phyloP scores from a whole-genome alignment of 768 basidiomycete species.

The Rhodosporidiobolus odoratus region DNA sequence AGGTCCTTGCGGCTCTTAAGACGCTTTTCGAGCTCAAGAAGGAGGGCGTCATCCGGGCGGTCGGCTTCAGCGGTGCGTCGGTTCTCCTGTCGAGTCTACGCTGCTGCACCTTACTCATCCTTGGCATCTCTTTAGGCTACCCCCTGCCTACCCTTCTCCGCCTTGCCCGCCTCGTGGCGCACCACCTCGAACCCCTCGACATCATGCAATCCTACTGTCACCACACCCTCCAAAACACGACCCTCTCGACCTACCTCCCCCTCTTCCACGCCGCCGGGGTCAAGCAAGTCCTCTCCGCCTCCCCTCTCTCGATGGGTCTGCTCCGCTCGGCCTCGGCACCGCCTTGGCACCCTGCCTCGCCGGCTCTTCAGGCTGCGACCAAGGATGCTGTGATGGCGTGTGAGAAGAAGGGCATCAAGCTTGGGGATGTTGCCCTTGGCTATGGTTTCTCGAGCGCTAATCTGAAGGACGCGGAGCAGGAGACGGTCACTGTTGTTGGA shows the following conservation, averaged over 20 bases:
- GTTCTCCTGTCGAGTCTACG: constrained; percentile 52
- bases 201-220: constrained; percentile 75
- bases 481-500: constrained; percentile 63
- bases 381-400: constrained; percentile 46
- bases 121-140: constrained; percentile 61
- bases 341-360: constrained; percentile 72
- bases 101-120: constrained; percentile 67
- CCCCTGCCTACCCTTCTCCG: constrained; percentile 78
- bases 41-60: constrained; percentile 64
- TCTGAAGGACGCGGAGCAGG: constrained; percentile 36
- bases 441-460: constrained; percentile 54
- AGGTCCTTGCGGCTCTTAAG: constrained; percentile 61
- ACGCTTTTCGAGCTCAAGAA: constrained; percentile 64
- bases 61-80: constrained; percentile 72
- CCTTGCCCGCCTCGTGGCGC: constrained; percentile 64
- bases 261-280: constrained; percentile 64
- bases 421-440: constrained; percentile 67
- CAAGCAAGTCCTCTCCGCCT: constrained; percentile 65
- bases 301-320: constrained; percentile 79
- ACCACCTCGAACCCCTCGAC: constrained; percentile 65
- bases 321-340: constrained; percentile 57
- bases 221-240: constrained; percentile 51
- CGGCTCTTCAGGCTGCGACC: constrained; percentile 52
- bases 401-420: constrained; percentile 33
- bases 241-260: constrained; percentile 45